Conservation (phyloP, 1,284 basidiomycete genomes). For the Cystobasidium slooffiae region DNA sequence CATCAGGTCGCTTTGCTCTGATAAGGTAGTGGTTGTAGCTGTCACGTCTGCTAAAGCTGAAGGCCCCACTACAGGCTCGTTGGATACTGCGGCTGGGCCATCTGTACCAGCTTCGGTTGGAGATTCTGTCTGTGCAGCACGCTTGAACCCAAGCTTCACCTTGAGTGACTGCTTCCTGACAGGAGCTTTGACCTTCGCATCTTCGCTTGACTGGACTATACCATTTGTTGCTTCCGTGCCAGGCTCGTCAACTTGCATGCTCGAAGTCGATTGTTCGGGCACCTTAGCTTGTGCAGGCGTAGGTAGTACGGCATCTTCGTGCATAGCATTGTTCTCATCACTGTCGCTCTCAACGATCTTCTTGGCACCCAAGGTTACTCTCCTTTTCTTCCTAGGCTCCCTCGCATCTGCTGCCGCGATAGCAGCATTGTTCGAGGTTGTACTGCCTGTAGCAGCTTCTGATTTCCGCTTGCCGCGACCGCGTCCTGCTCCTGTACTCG, state of each 20-base stretch:
- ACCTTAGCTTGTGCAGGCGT: neutral
- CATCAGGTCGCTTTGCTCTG: no score
- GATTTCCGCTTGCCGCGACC: constrained; percentile 25
- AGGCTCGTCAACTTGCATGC: constrained; percentile 5
- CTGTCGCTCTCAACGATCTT: constrained; percentile 16
- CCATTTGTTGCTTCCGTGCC: neutral
- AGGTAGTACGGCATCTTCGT: neutral
- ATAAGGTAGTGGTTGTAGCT: neutral
- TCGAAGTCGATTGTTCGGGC: neutral
- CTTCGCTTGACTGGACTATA: neutral
- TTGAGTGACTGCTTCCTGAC: neutral
- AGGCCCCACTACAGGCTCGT: neutral
- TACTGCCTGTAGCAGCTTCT: constrained; percentile 15
- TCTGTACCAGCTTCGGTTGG: neutral
- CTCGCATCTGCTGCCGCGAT: neutral
- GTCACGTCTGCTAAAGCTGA: neutral
- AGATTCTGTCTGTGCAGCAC: neutral
- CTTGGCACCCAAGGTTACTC: neutral
- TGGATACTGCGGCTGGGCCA: no score
- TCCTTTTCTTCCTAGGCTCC: constrained; percentile 25
- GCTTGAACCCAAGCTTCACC: constrained; percentile 19
- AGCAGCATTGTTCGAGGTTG: constrained; percentile 5
- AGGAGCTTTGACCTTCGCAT: neutral
- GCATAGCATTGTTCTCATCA: constrained; percentile 5
- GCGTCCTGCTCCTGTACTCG: neutral